Conservation (phyloP, 2,329 filamentous ascomycete species). For the Fusarium xyrophilum region DNA sequence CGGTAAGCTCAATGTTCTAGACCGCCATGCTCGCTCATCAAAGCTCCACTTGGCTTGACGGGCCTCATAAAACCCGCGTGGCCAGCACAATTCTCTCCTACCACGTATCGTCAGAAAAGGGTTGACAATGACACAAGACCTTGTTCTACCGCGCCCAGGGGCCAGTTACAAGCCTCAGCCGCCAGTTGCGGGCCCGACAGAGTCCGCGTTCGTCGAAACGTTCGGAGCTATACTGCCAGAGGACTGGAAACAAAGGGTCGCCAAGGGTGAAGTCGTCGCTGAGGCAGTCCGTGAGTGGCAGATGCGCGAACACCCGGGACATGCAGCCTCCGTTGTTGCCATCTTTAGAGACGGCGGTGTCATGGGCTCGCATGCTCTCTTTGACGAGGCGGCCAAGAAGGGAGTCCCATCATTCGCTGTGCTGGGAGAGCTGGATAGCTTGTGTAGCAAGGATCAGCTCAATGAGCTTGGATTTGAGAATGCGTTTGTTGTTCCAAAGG, state of each 20-base stretch:
- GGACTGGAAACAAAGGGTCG: constrained; percentile 54
- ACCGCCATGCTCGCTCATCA: not conserved
- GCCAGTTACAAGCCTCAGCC: fast-evolving
- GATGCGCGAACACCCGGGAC: constrained; percentile 53
- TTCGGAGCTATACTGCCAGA: constrained; percentile 51
- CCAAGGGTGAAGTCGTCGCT: constrained; percentile 53
- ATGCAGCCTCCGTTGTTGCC: constrained; percentile 53
- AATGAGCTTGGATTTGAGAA: constrained; percentile 25
- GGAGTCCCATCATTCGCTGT: constrained; percentile 26
- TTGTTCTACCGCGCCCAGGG: constrained; percentile 16
- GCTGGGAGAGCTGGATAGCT: constrained; percentile 38
- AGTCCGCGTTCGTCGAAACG: constrained; percentile 45
- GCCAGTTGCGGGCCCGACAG: constrained; percentile 47
- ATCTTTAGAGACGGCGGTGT: constrained; percentile 56
- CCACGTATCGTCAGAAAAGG: not conserved
- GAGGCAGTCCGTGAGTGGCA: constrained; percentile 58
- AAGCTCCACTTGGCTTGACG: not conserved
- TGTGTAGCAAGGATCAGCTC: constrained; percentile 30
- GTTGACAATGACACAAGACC: not conserved
- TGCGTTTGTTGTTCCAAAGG: constrained; percentile 33
- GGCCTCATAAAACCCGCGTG: not conserved
- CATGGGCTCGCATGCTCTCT: constrained; percentile 44
- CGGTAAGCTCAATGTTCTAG: not conserved
- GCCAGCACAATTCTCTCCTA: not conserved
- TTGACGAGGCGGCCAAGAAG: constrained; percentile 20